Evolutionary conservation across 306 rosid genomes (phyloP).

Genomic region (Bauhinia variegata): DNA sequence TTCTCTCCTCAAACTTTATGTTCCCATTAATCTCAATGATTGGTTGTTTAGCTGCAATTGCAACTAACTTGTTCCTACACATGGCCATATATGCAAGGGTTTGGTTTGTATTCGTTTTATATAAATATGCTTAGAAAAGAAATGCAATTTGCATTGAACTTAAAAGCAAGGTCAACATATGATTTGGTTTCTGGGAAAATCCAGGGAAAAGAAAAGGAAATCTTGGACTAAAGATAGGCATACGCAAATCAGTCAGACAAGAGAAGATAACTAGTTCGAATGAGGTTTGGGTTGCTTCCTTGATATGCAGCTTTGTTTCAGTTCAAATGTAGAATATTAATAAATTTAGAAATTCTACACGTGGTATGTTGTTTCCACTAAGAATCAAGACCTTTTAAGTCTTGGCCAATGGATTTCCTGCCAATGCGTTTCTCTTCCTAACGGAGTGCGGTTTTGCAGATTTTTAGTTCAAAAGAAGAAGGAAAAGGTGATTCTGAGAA

Average conservation of each 20-base stretch:
- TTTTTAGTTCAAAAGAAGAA: slow-evolving; percentile 82
- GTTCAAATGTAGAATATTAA: background rate
- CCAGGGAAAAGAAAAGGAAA: too few relatives aligned
- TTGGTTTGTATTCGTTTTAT: slow-evolving; percentile 23
- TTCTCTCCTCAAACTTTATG: background rate
- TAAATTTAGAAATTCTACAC: too few relatives aligned
- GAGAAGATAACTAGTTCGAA: too few relatives aligned
- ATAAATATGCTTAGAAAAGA: background rate
- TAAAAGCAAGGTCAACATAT: too few relatives aligned
- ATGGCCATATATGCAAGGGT: slow-evolving; percentile 31
- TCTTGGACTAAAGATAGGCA: too few relatives aligned
- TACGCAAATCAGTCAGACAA: too few relatives aligned
- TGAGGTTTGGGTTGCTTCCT: background rate
- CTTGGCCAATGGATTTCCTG: slow-evolving; percentile 4
- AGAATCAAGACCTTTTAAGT: slow-evolving; percentile 19
- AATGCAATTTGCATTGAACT: too few relatives aligned
- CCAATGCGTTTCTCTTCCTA: slow-evolving; percentile 4
- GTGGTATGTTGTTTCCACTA: background rate
- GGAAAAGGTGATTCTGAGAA: slow-evolving; percentile 47
- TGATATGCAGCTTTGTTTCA: background rate
- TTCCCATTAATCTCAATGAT: slow-evolving; percentile 3
- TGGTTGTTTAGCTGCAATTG: slow-evolving; percentile 27
- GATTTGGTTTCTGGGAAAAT: too few relatives aligned
- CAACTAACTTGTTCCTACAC: slow-evolving; percentile 13
- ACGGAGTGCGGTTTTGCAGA: slow-evolving; percentile 44